Base-by-base conservation (phyloP, 1,284 basidiomycete species). In the Neolentinus lepideus region DNA sequence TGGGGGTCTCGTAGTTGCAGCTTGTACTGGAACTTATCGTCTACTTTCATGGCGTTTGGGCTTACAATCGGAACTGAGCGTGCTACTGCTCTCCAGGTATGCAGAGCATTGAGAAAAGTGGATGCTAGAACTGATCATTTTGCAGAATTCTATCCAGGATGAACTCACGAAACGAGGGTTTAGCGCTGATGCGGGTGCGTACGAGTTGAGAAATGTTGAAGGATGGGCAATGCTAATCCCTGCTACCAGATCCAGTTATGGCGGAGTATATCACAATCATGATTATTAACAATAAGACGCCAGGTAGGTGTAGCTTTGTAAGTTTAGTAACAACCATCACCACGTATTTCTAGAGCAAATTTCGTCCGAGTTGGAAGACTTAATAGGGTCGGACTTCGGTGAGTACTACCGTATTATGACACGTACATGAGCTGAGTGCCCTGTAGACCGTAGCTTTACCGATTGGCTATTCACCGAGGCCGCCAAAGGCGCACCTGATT, bases 221-320 rank as follows among this genome's bases (percentile, higher is more conserved):
- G 46, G 46, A 35, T 26, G 48, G 38, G 4, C 19, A 51, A n/a
- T 29, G 29, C 21, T 48, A 14, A 45, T 24, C 36, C 16, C 27
- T 9, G 45, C 11, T 52, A 57, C 51, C 58, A 88, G 90, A 93
- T 69, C 79, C 83, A n/a, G 88, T 91, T 61, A 92, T 92, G 90
- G 88, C 90, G 4, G 91, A 94, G 68, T 94, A 92, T 65, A 91
- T 92, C 59, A 90, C 90, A 22, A 93, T 94, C 60, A 92, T 94
- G 91, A 81, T 94, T 52, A 92, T 92, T 59, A 94, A 94, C 68
- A 89, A 90, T 71, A 94, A 93, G 75, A 87, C 87, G 56, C 70
- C 84, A 62, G 82, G 90, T 89, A 61, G 36, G 85, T 73, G 43
- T 19, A 16, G 24, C 33, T 55, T 60, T 31, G 57, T 52, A 36